Base-by-base conservation (phyloP, 495 filamentous ascomycete species). In the Hypoxylon perforatum region DNA sequence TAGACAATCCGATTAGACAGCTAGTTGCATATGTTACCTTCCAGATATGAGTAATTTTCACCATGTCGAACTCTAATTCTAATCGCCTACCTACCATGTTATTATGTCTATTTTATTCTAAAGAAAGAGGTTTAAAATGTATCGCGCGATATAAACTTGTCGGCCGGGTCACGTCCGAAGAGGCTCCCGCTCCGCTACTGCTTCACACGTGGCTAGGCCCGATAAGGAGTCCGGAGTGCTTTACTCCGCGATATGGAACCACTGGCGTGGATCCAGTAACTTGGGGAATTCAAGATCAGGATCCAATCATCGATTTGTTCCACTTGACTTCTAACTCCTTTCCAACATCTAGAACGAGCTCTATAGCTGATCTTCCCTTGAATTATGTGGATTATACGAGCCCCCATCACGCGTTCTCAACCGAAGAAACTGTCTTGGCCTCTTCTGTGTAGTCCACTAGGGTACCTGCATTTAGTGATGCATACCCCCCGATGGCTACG, bases 181-280 rank as follows among this genome's bases (percentile, higher is more conserved):
- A 54, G 42, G 50, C 18, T 63, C 42, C 54, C 59, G 60, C 55
- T 58, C 59, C 54, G 54, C 48, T 18, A 19, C 25, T 7, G 3
- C 3, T 7, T 28, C 7, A 28, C 56, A 56, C 51, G 25, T 38
- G 50, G 56, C 47, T 73, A 74, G n/a, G 58, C 75, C 77, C 70
- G 72, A 78, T 77, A 35, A 11, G 69, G 68, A 10, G 11, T 3
- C 51, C 77, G 77, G 77, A 75, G 55, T 46, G 51, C 41, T 54
- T 56, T 22, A 51, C 53, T 77, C 77, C 77, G 77, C 63, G 49
- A 67, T 57, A 58, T 70, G 63, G 69, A 58, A 51, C 57, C 62
- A 64, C 50, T 64, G 42, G 61, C 30, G 41, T 54, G 47, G 61
- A 45, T 36, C 53, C 35, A 33, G 8, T 56, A 3, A 45, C 57